Evolutionary conservation across 345 rosid genomes (phyloP).

Genomic region (Brassica nigra): DNA sequence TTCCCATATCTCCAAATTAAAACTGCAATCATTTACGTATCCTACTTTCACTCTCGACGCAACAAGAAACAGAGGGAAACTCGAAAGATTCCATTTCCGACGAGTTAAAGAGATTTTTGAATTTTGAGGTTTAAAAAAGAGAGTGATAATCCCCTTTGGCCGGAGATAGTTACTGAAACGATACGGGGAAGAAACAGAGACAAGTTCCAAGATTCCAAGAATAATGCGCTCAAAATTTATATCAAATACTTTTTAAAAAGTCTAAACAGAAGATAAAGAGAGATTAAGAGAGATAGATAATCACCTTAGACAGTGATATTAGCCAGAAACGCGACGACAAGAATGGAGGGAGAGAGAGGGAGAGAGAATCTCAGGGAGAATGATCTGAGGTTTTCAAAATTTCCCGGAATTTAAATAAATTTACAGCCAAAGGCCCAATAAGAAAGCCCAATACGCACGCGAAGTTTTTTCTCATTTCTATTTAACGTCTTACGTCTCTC

Average conservation of each 20-base stretch:
- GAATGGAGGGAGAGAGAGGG: not conserved
- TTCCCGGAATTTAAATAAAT: not conserved
- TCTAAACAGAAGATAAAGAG: not conserved
- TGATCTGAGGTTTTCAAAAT: not conserved
- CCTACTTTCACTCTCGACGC: not conserved
- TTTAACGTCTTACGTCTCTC: too few species aligned
- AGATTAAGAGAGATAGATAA: not conserved
- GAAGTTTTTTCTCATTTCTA: not conserved
- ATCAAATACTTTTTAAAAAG: not conserved
- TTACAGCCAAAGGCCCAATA: not conserved
- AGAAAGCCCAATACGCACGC: not conserved
- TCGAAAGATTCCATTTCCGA: not conserved
- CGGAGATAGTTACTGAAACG: not conserved
- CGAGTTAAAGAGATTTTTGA: not conserved
- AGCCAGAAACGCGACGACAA: not conserved
- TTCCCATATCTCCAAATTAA: not conserved
- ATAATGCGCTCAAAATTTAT: not conserved
- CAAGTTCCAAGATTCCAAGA: not conserved
- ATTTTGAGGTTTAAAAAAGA: not conserved
- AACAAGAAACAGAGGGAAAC: not conserved
- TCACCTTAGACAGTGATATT: not conserved
- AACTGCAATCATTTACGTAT: not conserved
- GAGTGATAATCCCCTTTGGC: not conserved
- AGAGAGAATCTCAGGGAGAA: not conserved
- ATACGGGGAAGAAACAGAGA: not conserved